These are phyloP conservation scores for Hemisphaericaspora lyxosophila DNA, from an alignment of 1,139 yeast species.

Conservation along the genomic window DNA sequence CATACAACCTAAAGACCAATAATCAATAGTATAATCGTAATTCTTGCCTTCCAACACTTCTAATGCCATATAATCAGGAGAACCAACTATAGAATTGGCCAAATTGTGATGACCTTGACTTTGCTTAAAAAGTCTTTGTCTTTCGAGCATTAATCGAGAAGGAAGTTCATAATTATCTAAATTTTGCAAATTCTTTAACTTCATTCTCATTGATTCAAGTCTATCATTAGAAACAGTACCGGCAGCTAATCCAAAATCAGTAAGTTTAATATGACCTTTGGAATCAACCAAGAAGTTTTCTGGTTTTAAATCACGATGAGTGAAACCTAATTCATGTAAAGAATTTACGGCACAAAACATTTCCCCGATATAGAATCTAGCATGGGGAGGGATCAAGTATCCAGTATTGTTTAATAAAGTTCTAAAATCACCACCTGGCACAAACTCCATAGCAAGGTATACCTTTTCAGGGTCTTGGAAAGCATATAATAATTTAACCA, in stretches of 20 bases:
- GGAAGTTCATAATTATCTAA: slow-evolving; percentile 63
- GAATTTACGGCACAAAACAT: slow-evolving; percentile 96
- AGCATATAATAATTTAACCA: slow-evolving; percentile 88
- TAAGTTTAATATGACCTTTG: slow-evolving; percentile 91
- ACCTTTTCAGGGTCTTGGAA: slow-evolving; percentile 92
- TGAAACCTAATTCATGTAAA: slow-evolving; percentile 90
- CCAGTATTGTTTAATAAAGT: slow-evolving; percentile 92
- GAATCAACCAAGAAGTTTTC: slow-evolving; percentile 94
- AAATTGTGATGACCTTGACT: slow-evolving; percentile 64
- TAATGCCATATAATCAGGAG: slow-evolving; percentile 98
- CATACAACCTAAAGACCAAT: slow-evolving; percentile 98
- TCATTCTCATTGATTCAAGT: slow-evolving; percentile 87
- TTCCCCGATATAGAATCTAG: slow-evolving; percentile 90
- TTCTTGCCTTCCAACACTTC: slow-evolving; percentile 94
- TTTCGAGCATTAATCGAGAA: slow-evolving; percentile 76
- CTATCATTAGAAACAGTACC: slow-evolving; percentile 93
- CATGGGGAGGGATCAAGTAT: slow-evolving; percentile 88
- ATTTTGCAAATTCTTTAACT: slow-evolving; percentile 78
- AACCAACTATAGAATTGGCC: slow-evolving; percentile 95
- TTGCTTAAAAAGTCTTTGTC: slow-evolving; percentile 81
- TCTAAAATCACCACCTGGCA: slow-evolving; percentile 98
- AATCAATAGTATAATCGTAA: slow-evolving; percentile 95
- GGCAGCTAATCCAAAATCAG: slow-evolving; percentile 97
- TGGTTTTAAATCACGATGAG: slow-evolving; percentile 96
- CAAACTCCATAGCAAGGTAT: slow-evolving; percentile 97